These are phyloP conservation scores for Trichoderma parareesei DNA, from an alignment of 495 filamentous ascomycete genomes.

Conservation along the genomic window DNA sequence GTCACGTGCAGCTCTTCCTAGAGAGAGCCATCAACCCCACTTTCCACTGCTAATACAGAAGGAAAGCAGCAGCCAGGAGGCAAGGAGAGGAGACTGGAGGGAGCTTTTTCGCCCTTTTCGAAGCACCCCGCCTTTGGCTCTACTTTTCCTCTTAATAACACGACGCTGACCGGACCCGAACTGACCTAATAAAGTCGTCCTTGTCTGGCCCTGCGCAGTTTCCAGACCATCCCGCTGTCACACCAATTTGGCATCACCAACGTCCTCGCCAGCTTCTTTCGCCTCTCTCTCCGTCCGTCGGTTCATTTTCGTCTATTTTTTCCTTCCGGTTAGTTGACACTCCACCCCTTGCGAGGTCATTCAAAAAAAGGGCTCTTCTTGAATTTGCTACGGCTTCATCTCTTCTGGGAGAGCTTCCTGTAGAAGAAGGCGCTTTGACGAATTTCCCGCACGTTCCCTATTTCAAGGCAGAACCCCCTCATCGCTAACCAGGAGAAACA, in stretches of 20 bases:
- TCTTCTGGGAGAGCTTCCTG: too few species aligned
- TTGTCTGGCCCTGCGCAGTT: not conserved
- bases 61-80: too few species aligned
- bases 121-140: slow-evolving; percentile 1
- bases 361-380: not conserved
- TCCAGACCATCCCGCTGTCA: slow-evolving; percentile 8
- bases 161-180: too few species aligned
- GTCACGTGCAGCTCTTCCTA: slow-evolving; percentile 7
- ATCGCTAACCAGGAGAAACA: not conserved
- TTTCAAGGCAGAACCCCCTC: not conserved
- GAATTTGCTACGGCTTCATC: too few species aligned
- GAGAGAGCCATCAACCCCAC: not conserved
- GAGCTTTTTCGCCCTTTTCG: slow-evolving; percentile 2
- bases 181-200: too few species aligned
- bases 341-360: not conserved
- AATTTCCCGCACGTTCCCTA: not conserved
- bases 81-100: not conserved
- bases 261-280: not conserved
- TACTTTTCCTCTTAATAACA: not conserved
- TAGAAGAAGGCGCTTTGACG: not conserved
- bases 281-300: not conserved
- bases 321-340: not conserved
- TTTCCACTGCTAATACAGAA: not conserved
- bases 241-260: slow-evolving; percentile 7
- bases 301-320: not conserved